Conservation (phyloP, 352 stramenopile species). For the Globisporangium lucens region DNA sequence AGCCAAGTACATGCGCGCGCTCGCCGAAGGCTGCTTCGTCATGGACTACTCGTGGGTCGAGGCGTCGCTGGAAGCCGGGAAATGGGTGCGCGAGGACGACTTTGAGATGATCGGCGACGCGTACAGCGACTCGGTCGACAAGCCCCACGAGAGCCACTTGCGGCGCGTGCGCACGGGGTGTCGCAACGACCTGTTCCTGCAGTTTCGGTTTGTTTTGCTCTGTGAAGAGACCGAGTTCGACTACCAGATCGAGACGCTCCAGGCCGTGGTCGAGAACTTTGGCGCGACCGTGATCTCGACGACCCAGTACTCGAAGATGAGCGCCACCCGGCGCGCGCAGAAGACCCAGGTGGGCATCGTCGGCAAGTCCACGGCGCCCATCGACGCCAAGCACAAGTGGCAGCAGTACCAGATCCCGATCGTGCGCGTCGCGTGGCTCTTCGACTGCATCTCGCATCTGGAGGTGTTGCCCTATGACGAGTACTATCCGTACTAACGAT, state of each 20-base stretch:
- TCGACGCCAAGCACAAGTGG: constrained; percentile 54
- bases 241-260: constrained; percentile 65
- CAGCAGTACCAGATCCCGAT: constrained; percentile 76
- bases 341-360: constrained; percentile 68
- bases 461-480: constrained; percentile 82
- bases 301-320: constrained; percentile 25
- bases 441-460: constrained; percentile 85
- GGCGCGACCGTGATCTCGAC: constrained; percentile 46
- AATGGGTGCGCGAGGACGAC: constrained; percentile 65
- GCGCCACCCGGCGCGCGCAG: constrained; percentile 20
- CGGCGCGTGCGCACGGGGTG: constrained; percentile 39
- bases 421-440: constrained; percentile 84
- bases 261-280: constrained; percentile 62
- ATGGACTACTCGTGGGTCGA: constrained; percentile 77
- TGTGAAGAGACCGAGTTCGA: constrained; percentile 67
- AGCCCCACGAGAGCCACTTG: constrained; percentile 64
- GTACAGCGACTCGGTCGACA: constrained; percentile 66
- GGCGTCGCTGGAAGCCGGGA: constrained; percentile 51
- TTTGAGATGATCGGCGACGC: constrained; percentile 83
- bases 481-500: constrained; percentile 78
- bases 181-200: constrained; percentile 74
- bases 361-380: constrained; percentile 57
- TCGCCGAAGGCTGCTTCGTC: constrained; percentile 70
- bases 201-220: constrained; percentile 75
- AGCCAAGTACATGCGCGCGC: constrained; percentile 82